phyloP scores from a whole-genome alignment of 1,284 basidiomycete genomes.

The Neotropicomus parvogracilis region DNA sequence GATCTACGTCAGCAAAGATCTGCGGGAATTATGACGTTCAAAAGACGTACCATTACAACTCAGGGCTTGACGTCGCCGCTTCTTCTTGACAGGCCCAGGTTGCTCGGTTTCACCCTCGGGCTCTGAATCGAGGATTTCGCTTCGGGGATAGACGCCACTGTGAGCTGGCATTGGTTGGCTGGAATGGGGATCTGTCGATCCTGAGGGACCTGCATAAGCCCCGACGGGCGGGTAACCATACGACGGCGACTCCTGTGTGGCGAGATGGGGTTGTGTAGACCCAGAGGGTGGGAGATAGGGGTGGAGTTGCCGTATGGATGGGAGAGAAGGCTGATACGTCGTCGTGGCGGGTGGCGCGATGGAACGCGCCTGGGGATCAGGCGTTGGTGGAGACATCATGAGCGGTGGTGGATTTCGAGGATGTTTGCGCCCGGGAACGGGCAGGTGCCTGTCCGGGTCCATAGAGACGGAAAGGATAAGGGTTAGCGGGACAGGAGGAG shows the following conservation, averaged over 20 bases:
- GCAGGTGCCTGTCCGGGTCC: slow-evolving; percentile 35
- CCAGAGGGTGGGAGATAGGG: slow-evolving; percentile 51
- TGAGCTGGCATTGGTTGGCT: slow-evolving; percentile 26
- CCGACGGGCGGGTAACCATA: slow-evolving; percentile 29
- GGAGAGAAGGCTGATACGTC: slow-evolving; percentile 41
- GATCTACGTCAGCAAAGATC: slow-evolving; percentile 12
- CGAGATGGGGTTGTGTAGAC: slow-evolving; percentile 21
- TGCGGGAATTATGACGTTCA: slow-evolving; percentile 10
- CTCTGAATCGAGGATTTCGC: slow-evolving; percentile 43
- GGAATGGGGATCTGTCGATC: slow-evolving; percentile 30
- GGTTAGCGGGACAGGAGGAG: slow-evolving; percentile 15
- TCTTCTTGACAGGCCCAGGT: slow-evolving; percentile 66
- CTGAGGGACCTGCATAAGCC: slow-evolving; percentile 24
- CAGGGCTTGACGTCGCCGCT: slow-evolving; percentile 66
- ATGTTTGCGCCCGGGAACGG: slow-evolving; percentile 31
- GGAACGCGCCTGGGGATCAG: slow-evolving; percentile 27
- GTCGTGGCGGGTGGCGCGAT: slow-evolving; percentile 21
- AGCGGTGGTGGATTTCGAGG: slow-evolving; percentile 12
- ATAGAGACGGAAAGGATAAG: slow-evolving; percentile 14
- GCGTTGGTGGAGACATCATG: slow-evolving; percentile 20
- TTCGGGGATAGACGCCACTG: slow-evolving; percentile 29
- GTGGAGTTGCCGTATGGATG: slow-evolving; percentile 64
- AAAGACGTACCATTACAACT: slow-evolving; percentile 68
- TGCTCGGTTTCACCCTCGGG: slow-evolving; percentile 46
- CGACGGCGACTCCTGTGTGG: slow-evolving; percentile 16